Conservation (phyloP, 148 eudicot genomes). For the Dianthus caryophyllus region DNA sequence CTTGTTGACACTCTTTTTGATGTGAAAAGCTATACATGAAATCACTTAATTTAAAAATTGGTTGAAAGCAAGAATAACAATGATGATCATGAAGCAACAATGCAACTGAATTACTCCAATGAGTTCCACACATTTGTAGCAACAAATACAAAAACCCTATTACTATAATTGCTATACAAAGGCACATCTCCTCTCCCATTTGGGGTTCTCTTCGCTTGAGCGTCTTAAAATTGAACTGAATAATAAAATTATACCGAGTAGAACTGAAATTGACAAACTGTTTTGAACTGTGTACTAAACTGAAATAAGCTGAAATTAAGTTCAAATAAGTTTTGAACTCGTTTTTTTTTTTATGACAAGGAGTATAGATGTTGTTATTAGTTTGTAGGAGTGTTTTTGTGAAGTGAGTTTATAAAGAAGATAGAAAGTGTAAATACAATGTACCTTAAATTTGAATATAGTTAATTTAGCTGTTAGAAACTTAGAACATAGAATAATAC, state of each 20-base stretch:
- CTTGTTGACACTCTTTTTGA: background rate
- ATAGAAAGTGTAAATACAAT: background rate
- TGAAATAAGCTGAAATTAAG: too few relatives aligned
- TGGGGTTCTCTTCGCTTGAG: too few relatives aligned
- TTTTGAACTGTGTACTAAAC: too few relatives aligned
- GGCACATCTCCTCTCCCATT: conserved; percentile 16
- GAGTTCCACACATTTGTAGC: conserved; percentile 10
- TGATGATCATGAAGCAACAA: conserved; percentile 21
- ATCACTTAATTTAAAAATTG: background rate
- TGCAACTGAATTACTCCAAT: conserved; percentile 21
- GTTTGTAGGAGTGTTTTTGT: background rate
- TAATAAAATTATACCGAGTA: too few relatives aligned
- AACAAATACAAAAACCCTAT: conserved; percentile 9
- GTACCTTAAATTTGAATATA: background rate
- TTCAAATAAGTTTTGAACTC: too few relatives aligned
- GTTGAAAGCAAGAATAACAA: conserved; percentile 9
- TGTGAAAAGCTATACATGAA: background rate
- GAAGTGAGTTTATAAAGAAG: background rate
- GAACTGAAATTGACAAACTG: too few relatives aligned
- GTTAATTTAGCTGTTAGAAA: background rate
- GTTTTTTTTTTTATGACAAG: too few relatives aligned
- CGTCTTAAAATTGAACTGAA: too few relatives aligned
- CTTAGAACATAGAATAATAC: background rate
- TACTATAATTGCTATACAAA: conserved; percentile 18
- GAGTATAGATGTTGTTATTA: background rate